Evolutionary conservation across 306 rosid genomes (phyloP).

Genomic region (Vicia villosa): DNA sequence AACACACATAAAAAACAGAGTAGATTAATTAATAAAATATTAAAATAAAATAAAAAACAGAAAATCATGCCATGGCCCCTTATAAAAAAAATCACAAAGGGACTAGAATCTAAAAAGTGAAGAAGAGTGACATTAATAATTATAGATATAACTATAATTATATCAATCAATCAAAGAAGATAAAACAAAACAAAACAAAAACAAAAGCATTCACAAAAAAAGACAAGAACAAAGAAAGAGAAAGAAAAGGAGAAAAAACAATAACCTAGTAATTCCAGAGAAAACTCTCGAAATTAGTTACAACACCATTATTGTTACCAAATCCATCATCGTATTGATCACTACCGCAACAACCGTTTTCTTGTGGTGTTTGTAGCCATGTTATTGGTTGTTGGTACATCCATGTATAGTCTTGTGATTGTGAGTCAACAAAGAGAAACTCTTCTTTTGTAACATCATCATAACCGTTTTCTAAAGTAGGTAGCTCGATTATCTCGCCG

Average conservation of each 20-base stretch:
- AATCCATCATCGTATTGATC: slow-evolving; percentile 6
- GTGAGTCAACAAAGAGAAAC: slow-evolving; percentile 61
- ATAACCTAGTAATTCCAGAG: slow-evolving; percentile 50
- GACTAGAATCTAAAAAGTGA: not conserved
- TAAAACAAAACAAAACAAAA: not conserved
- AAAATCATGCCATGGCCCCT: slow-evolving; percentile 36
- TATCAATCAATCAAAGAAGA: not conserved
- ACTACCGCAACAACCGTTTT: slow-evolving; percentile 40
- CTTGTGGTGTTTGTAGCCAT: slow-evolving; percentile 15
- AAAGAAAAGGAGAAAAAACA: not conserved
- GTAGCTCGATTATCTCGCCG: slow-evolving; percentile 73
- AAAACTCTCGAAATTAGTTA: slow-evolving; percentile 45
- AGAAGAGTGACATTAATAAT: not conserved
- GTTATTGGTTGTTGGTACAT: slow-evolving; percentile 55
- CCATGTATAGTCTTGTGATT: slow-evolving; percentile 61
- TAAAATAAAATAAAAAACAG: not conserved
- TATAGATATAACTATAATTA: slow-evolving; percentile 10
- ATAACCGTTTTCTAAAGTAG: slow-evolving; percentile 56
- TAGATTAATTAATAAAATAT: not conserved
- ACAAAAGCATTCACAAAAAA: slow-evolving; percentile 2
- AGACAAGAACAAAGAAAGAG: not conserved
- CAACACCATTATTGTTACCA: slow-evolving; percentile 9
- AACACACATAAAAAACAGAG: slow-evolving; percentile 3
- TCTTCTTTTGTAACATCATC: slow-evolving; percentile 51
- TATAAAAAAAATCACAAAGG: slow-evolving; percentile 41